Conservation (phyloP, 2,329 filamentous ascomycete genomes). For the Pseudogymnoascus sp. region DNA sequence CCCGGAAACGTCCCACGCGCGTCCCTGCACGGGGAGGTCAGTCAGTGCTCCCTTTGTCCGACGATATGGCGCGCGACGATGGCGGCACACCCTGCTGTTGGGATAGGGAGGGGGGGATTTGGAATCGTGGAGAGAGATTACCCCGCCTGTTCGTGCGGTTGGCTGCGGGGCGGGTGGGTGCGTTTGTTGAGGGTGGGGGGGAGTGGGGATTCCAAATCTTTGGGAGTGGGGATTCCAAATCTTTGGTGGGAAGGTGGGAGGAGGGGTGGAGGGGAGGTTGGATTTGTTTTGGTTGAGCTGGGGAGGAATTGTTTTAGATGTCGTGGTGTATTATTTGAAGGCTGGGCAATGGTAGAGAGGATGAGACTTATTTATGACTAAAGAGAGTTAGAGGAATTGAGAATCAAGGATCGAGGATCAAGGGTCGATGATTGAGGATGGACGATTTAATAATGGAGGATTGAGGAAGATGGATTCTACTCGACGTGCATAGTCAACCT, state of each 20-base stretch:
- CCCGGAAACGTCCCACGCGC: neutral
- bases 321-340: neutral
- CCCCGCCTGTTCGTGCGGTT: conserved; percentile 1
- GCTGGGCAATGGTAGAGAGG: neutral
- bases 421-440: neutral
- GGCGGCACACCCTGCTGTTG: neutral
- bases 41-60: neutral
- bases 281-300: neutral
- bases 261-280: neutral
- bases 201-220: neutral
- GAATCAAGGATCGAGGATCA: neutral
- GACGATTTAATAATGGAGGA: neutral
- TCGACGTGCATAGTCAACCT: neutral
- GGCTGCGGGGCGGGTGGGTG: neutral
- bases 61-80: neutral
- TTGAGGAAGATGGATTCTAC: neutral
- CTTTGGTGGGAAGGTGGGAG: neutral
- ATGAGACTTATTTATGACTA: neutral
- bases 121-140: neutral
- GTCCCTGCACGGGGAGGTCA: neutral
- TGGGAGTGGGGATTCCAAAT: neutral
- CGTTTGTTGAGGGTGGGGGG: neutral
- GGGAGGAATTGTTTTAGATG: neutral
- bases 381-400: neutral
- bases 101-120: neutral